phyloP scores from a whole-genome alignment of 768 basidiomycete genomes.

The Coprinopsis strossmayeri region DNA sequence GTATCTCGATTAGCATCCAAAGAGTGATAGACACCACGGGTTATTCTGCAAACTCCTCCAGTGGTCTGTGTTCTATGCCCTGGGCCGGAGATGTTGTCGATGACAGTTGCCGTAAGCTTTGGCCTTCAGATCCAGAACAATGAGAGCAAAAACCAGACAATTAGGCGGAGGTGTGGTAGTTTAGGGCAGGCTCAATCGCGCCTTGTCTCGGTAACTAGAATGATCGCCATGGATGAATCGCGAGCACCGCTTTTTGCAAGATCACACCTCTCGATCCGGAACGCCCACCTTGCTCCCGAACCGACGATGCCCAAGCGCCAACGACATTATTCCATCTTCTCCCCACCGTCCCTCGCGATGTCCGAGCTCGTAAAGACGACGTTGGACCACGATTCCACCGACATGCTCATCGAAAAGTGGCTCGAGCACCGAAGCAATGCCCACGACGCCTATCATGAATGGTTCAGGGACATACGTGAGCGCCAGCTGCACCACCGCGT shows the following conservation, averaged over 20 bases:
- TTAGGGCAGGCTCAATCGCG: slow-evolving; percentile 11
- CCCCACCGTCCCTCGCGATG: slow-evolving; percentile 63
- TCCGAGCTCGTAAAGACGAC: slow-evolving; percentile 76
- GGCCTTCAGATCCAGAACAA: no score
- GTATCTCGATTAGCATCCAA: no score
- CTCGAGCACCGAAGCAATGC: slow-evolving; percentile 58
- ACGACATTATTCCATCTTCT: slow-evolving; percentile 55
- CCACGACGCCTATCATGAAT: slow-evolving; percentile 69
- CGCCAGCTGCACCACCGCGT: slow-evolving; percentile 44
- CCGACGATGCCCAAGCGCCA: slow-evolving; percentile 35
- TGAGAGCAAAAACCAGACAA: no score
- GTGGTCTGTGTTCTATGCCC: no score
- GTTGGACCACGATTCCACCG: slow-evolving; percentile 68
- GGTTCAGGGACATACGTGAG: slow-evolving; percentile 67
- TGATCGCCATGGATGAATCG: slow-evolving; percentile 4
- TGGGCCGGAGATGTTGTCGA: no score
- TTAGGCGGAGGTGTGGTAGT: no score
- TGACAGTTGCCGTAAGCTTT: no score
- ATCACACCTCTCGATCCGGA: slow-evolving; percentile 1
- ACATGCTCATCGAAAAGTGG: slow-evolving; percentile 80
- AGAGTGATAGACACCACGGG: no score
- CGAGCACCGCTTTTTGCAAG: slow-evolving; percentile 7
- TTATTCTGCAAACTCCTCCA: no score
- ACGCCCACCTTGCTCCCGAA: slow-evolving; percentile 2
- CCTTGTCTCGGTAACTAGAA: slow-evolving; percentile 9